These are phyloP conservation scores for Phlebiopsis flavidoalba DNA, from an alignment of 768 basidiomycete species.

Conservation along the genomic window DNA sequence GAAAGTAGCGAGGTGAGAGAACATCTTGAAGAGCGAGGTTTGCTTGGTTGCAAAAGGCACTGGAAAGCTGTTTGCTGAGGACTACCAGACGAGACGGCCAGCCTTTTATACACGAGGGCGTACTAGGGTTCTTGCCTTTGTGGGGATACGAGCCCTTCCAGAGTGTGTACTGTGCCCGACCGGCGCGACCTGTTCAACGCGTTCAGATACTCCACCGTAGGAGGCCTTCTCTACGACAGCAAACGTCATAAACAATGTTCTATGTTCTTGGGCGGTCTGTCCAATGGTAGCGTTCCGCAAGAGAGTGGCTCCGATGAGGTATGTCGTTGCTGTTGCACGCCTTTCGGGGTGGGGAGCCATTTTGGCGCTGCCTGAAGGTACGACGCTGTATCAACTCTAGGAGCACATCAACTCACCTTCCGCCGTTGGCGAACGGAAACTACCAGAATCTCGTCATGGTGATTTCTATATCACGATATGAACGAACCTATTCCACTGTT, in stretches of 20 bases:
- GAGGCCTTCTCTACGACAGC: background rate
- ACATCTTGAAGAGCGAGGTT: background rate
- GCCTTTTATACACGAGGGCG: background rate
- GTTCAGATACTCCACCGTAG: background rate
- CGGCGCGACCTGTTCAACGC: background rate
- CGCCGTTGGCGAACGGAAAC: too few relatives aligned
- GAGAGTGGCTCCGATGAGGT: background rate
- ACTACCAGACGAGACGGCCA: background rate
- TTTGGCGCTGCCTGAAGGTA: too few relatives aligned
- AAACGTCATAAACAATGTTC: background rate
- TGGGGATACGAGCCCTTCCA: background rate
- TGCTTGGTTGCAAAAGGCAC: background rate
- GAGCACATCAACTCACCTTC: too few relatives aligned
- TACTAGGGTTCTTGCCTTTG: background rate
- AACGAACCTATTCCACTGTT: too few relatives aligned
- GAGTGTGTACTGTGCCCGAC: background rate
- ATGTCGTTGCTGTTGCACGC: too few relatives aligned
- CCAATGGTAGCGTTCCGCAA: background rate
- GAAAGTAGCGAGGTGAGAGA: constrained; percentile 7
- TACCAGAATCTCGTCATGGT: too few relatives aligned
- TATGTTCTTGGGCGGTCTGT: background rate
- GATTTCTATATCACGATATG: too few relatives aligned
- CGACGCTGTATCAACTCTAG: too few relatives aligned
- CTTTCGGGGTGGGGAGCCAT: too few relatives aligned
- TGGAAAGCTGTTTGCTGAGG: background rate